Conservation (phyloP, 2,329 filamentous ascomycete species). For the Nannizziopsis arthrosporioides region DNA sequence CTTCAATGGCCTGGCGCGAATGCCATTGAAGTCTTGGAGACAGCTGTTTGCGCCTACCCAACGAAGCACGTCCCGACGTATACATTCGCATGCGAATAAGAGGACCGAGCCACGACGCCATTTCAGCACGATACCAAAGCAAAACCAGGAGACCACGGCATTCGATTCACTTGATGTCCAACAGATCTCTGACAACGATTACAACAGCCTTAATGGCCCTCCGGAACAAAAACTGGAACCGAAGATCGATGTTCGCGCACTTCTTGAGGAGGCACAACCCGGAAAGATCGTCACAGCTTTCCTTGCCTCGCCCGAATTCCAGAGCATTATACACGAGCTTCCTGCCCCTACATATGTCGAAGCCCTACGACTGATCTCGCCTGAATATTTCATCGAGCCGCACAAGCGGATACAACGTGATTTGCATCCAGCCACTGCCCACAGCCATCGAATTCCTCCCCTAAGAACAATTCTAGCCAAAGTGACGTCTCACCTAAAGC, state of each 20-base stretch:
- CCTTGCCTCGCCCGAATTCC: slow-evolving; percentile 22
- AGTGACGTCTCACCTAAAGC: slow-evolving; percentile 29
- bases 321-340: slow-evolving; percentile 28
- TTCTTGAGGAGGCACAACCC: slow-evolving; percentile 29
- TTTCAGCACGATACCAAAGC: background rate
- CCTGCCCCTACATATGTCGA: slow-evolving; percentile 50
- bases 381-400: slow-evolving; percentile 39
- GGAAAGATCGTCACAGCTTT: slow-evolving; percentile 31
- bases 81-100: slow-evolving; percentile 2
- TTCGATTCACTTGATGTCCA: background rate
- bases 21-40: slow-evolving; percentile 5
- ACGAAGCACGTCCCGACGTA: slow-evolving; percentile 1
- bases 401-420: slow-evolving; percentile 38
- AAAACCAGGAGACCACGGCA: background rate
- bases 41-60: slow-evolving; percentile 6
- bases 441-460: slow-evolving; percentile 33
- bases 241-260: slow-evolving; percentile 6
- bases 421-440: slow-evolving; percentile 39
- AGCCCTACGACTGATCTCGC: slow-evolving; percentile 52
- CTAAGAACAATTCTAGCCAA: slow-evolving; percentile 30
- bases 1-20: background rate
- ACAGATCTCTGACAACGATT: background rate
- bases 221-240: slow-evolving; percentile 6
- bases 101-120: background rate
- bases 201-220: background rate